phyloP scores from a whole-genome alignment of 805 yeast species.

The Kodamaea laetipori region DNA sequence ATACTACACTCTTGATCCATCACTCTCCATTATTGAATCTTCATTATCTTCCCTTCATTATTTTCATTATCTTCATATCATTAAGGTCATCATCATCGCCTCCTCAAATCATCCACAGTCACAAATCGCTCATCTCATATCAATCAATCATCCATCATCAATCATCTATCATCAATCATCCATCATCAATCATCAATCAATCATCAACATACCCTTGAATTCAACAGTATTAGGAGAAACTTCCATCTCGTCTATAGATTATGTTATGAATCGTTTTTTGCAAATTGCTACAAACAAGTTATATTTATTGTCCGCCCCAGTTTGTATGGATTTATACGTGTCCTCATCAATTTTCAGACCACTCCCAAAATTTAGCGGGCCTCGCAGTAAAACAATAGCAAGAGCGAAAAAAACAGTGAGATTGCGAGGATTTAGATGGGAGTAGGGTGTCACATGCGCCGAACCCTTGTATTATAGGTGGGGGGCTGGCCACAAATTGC shows the following conservation, averaged over 20 bases:
- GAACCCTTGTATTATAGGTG: constrained; percentile 2
- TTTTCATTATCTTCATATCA: too few relatives aligned
- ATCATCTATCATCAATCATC: neutral
- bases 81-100: too few relatives aligned
- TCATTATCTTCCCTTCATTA: too few relatives aligned
- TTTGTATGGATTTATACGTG: constrained; percentile 7
- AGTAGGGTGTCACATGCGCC: constrained; percentile 8
- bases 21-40: too few relatives aligned
- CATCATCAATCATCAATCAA: neutral
- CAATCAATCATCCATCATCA: neutral
- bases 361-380: constrained; percentile 1
- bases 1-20: too few relatives aligned
- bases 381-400: constrained; percentile 6
- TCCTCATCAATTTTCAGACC: constrained; percentile 10
- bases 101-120: neutral
- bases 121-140: neutral
- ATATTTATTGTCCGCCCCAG: constrained; percentile 7
- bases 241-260: constrained; percentile 50
- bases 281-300: constrained; percentile 3
- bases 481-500: constrained; percentile 8
- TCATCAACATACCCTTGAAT: constrained; percentile 66
- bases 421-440: neutral
- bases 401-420: neutral
- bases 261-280: constrained; percentile 1
- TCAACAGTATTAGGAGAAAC: constrained; percentile 73